These are phyloP conservation scores for Syzygium aqueum DNA, from an alignment of 345 rosid species.

Conservation along the genomic window DNA sequence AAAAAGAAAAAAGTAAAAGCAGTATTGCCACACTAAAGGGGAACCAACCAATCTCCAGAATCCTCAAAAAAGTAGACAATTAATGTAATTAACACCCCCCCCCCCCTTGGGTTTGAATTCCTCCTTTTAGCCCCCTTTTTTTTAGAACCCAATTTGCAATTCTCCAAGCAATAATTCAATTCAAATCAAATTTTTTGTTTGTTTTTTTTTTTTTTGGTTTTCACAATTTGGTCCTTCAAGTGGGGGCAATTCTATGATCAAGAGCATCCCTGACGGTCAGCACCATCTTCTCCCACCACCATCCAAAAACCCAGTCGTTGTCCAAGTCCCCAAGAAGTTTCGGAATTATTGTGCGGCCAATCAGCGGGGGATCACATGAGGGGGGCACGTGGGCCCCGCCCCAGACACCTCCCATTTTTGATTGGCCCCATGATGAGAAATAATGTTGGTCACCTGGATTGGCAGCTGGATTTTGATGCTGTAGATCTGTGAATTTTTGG, in stretches of 20 bases:
- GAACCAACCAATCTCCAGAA: neutral
- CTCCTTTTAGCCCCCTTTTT: neutral
- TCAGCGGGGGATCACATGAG: conserved; percentile 3
- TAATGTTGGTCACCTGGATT: conserved; percentile 15
- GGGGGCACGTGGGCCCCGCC: conserved; percentile 9
- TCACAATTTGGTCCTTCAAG: neutral
- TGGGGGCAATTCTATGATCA: neutral
- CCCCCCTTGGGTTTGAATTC: neutral
- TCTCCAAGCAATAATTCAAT: neutral
- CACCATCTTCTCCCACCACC: neutral
- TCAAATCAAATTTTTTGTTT: neutral
- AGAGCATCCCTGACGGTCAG: neutral
- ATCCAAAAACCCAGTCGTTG: conserved; percentile 20
- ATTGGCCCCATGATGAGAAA: neutral
- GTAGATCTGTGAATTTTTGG: neutral
- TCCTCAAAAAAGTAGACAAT: neutral
- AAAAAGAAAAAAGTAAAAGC: too few species aligned
- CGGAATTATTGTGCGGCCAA: conserved; percentile 8
- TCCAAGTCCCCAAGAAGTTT: conserved; percentile 20
- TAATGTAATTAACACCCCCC: neutral
- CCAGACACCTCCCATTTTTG: neutral
- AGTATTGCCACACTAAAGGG: neutral
- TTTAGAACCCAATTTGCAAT: neutral
- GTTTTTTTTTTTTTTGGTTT: neutral
- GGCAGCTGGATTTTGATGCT: conserved; percentile 45